Conservation (phyloP, 2,329 filamentous ascomycete species). For the Chalaropsis ovoidea region DNA sequence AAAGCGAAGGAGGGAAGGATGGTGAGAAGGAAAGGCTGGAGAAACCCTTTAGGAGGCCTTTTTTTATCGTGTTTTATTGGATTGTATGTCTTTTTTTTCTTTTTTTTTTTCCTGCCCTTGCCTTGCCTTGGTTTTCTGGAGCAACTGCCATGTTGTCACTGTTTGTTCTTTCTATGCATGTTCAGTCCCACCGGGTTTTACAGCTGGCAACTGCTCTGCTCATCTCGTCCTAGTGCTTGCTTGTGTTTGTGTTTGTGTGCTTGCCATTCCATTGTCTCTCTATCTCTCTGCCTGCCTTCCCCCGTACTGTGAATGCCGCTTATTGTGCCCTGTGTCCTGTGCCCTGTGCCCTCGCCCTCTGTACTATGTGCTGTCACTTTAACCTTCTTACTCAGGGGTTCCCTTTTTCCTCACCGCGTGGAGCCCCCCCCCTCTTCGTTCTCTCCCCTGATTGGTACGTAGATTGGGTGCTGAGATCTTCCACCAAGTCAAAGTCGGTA, state of each 20-base stretch:
- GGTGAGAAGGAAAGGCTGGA: conserved; percentile 2
- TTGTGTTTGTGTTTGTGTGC: no score
- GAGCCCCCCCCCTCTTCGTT: not conserved
- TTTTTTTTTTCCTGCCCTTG: not conserved
- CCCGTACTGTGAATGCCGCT: no score
- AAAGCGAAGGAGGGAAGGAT: not conserved
- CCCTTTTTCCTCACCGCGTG: not conserved
- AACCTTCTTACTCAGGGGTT: not conserved
- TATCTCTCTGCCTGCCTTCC: not conserved
- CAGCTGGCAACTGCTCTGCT: conserved; percentile 10
- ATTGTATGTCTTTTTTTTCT: not conserved
- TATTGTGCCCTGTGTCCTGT: not conserved
- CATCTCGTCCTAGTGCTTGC: not conserved
- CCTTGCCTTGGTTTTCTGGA: not conserved
- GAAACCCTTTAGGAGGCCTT: not conserved
- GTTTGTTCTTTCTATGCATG: not conserved
- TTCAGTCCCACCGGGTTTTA: not conserved
- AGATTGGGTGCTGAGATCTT: not conserved
- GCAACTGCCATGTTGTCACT: conserved; percentile 2
- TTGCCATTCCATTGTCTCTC: no score
- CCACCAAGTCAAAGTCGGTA: not conserved
- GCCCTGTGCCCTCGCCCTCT: not conserved
- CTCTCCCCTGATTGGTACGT: not conserved
- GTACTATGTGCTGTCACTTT: not conserved
- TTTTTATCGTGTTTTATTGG: conserved; percentile 2